Evolutionary conservation across 2,329 filamentous ascomycete genomes (phyloP).

Genomic region (Pseudocercospora ulei): DNA sequence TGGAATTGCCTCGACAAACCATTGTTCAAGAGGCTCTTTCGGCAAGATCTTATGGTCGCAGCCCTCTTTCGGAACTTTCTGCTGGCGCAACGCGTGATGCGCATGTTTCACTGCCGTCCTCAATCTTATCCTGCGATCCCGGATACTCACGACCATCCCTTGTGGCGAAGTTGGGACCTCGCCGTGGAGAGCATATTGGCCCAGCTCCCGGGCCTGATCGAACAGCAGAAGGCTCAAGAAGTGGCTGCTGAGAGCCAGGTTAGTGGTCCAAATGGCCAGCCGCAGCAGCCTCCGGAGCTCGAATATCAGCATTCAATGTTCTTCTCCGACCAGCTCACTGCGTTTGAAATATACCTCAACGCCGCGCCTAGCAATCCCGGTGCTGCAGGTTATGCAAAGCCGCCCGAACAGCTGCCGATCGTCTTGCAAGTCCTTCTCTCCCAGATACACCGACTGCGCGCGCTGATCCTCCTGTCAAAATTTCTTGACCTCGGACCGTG

Average conservation of each 20-base stretch:
- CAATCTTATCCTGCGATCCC: slow-evolving; percentile 87
- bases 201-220: slow-evolving; percentile 73
- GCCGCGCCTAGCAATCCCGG: slow-evolving; percentile 83
- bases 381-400: slow-evolving; percentile 58
- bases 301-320: slow-evolving; percentile 92
- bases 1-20: slow-evolving; percentile 90
- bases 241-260: slow-evolving; percentile 20
- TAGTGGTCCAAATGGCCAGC: slow-evolving; percentile 14
- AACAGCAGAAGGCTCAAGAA: slow-evolving; percentile 58
- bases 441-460: slow-evolving; percentile 84
- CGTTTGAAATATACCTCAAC: slow-evolving; percentile 89
- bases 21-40: slow-evolving; percentile 91
- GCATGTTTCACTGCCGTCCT: slow-evolving; percentile 88
- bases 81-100: slow-evolving; percentile 89
- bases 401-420: slow-evolving; percentile 85
- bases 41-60: slow-evolving; percentile 98
- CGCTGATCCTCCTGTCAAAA: slow-evolving; percentile 80
- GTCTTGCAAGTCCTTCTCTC: slow-evolving; percentile 92
- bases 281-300: slow-evolving; percentile 47
- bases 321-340: slow-evolving; percentile 92
- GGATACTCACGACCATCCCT: slow-evolving; percentile 83
- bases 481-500: slow-evolving; percentile 94
- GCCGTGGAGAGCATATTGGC: slow-evolving; percentile 90
- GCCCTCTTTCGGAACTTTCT: slow-evolving; percentile 94
- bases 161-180: slow-evolving; percentile 97